Evolutionary conservation across 2,329 filamentous ascomycete genomes (phyloP).

Genomic region (Nannizzia gypsea): DNA sequence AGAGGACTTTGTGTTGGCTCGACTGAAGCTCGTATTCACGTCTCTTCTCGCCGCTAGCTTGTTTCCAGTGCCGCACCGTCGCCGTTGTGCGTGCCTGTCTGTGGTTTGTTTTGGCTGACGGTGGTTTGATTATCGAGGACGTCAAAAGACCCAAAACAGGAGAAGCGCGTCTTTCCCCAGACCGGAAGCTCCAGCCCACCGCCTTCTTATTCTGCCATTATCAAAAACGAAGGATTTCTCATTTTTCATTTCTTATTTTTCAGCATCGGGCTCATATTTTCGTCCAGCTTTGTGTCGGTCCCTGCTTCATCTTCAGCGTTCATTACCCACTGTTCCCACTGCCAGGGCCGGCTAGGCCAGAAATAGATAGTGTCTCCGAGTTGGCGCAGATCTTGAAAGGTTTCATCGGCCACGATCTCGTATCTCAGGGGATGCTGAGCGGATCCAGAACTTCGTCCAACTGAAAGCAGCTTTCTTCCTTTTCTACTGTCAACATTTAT

Average conservation of each 20-base stretch:
- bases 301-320: neutral
- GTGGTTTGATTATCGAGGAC: neutral
- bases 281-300: neutral
- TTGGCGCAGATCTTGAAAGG: neutral
- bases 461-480: neutral
- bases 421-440: neutral
- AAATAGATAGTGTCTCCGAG: neutral
- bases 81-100: neutral
- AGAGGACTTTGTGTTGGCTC: neutral
- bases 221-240: too few relatives aligned
- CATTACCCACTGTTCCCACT: neutral
- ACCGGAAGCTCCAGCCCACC: conserved; percentile 1
- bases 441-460: neutral
- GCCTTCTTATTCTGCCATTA: neutral
- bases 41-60: neutral
- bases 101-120: neutral
- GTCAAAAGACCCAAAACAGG: neutral
- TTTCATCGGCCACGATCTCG: neutral
- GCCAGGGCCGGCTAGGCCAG: neutral
- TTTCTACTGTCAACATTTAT: neutral
- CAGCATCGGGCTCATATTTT: neutral
- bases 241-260: neutral
- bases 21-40: conserved; percentile 1
- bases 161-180: neutral
- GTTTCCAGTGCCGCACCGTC: neutral